Percentiles rank a stretch among this genome's conserved stretches.
Evolutionary conservation across 306 rosid genomes (phyloP).

Genomic region (Elaeagnus macrophylla): DNA sequence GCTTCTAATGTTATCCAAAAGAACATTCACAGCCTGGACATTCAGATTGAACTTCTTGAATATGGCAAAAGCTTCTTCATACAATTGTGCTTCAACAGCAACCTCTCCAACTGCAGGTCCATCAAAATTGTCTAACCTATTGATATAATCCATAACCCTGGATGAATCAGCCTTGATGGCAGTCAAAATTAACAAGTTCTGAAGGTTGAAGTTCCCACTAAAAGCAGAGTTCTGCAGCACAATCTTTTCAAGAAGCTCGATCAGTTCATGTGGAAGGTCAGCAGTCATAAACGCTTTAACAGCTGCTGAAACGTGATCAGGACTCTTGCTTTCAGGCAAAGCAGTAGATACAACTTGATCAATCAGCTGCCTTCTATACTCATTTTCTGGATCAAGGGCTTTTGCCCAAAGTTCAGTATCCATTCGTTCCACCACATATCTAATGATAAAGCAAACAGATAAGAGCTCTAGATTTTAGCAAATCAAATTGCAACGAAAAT

Average conservation of each 20-base stretch:
- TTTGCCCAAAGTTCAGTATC: slow-evolving; percentile 91
- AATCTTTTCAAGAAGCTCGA: slow-evolving; percentile 97
- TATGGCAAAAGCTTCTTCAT: slow-evolving; percentile 86
- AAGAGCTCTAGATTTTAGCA: not conserved
- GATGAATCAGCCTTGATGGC: slow-evolving; percentile 95
- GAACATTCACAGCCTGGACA: slow-evolving; percentile 94
- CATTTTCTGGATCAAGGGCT: slow-evolving; percentile 84
- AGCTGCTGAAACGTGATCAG: slow-evolving; percentile 96
- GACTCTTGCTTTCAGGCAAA: slow-evolving; percentile 96
- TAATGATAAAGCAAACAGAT: slow-evolving; percentile 21
- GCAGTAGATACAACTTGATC: slow-evolving; percentile 97
- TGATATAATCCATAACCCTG: slow-evolving; percentile 93
- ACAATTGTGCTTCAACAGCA: slow-evolving; percentile 87
- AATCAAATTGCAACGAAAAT: slow-evolving; percentile 5
- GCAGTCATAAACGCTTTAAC: slow-evolving; percentile 99
- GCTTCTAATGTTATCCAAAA: slow-evolving; percentile 72
- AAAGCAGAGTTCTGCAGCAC: slow-evolving; percentile 97
- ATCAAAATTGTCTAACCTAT: slow-evolving; percentile 88
- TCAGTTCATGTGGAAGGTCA: slow-evolving; percentile 89
- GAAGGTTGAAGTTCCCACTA: slow-evolving; percentile 95
- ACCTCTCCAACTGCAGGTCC: slow-evolving; percentile 96
- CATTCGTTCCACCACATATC: slow-evolving; percentile 97
- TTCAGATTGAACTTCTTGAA: slow-evolving; percentile 91
- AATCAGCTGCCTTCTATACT: slow-evolving; percentile 74
- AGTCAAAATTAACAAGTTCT: slow-evolving; percentile 80